These are phyloP conservation scores for Immersiella caudata DNA, from an alignment of 495 filamentous ascomycete species.

Conservation along the genomic window DNA sequence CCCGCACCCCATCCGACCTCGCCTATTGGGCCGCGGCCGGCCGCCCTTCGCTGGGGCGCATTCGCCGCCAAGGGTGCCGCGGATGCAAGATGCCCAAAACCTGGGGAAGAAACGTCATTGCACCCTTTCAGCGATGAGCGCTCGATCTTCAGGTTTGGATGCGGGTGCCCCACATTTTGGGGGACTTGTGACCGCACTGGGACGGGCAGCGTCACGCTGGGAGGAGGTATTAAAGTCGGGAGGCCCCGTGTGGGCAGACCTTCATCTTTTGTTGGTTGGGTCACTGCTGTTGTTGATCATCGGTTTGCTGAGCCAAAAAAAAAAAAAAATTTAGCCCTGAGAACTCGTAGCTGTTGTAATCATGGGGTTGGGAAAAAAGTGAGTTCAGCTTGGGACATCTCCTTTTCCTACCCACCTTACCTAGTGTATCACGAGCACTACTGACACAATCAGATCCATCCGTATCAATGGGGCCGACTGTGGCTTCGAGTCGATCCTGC, in stretches of 20 bases:
- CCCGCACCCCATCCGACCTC: not conserved
- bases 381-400: not conserved
- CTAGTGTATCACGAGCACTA: not conserved
- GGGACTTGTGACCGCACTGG: not conserved
- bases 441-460: constrained; percentile 31
- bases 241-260: not conserved
- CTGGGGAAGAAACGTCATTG: constrained; percentile 9
- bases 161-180: constrained; percentile 1
- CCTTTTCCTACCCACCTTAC: too few relatives aligned
- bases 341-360: not conserved
- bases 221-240: constrained; percentile 5
- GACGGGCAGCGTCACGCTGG: not conserved
- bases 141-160: not conserved
- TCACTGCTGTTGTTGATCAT: not conserved
- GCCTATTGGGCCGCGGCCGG: not conserved
- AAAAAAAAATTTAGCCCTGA: not conserved
- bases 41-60: not conserved
- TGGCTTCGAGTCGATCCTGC: constrained; percentile 39
- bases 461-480: constrained; percentile 42
- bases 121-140: not conserved
- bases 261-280: not conserved
- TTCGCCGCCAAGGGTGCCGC: not conserved
- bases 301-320: too few relatives aligned
- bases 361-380: constrained; percentile 6
- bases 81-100: constrained; percentile 2